Conservation (phyloP, 2,329 filamentous ascomycete species). For the Neurospora crassa region DNA sequence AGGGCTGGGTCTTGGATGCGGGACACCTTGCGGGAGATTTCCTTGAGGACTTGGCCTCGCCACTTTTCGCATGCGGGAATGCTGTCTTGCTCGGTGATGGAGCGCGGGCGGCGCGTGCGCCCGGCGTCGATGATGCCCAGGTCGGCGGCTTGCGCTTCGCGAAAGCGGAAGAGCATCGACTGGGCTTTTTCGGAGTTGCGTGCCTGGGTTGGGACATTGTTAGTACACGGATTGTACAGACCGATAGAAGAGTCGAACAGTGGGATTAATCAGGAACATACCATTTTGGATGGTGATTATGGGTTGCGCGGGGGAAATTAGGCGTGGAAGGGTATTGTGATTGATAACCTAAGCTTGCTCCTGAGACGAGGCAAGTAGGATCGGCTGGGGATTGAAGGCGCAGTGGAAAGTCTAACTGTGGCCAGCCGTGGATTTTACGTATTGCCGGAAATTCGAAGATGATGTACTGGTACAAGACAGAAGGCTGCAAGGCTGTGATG, state of each 20-base stretch:
- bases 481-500: not conserved
- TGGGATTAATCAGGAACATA: not conserved
- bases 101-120: conserved; percentile 79
- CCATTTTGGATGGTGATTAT: conserved; percentile 10
- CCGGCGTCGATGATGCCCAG: conserved; percentile 92
- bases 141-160: conserved; percentile 91
- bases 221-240: not conserved
- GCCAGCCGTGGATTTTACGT: not conserved
- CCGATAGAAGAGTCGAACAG: not conserved
- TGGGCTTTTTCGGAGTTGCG: conserved; percentile 98
- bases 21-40: conserved; percentile 93
- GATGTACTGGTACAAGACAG: not conserved
- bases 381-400: not conserved
- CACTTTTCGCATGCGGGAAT: conserved; percentile 93
- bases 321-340: not conserved
- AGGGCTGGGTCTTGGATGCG: conserved; percentile 86
- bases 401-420: not conserved
- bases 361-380: not conserved
- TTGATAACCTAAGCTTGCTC: not conserved
- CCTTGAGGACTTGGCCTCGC: conserved; percentile 94
- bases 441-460: not conserved
- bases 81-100: conserved; percentile 75
- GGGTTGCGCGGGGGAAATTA: not conserved
- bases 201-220: conserved; percentile 43
- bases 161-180: conserved; percentile 99